Base-by-base conservation (phyloP, 306 rosid species). In the Trichosanthes truncata region DNA sequence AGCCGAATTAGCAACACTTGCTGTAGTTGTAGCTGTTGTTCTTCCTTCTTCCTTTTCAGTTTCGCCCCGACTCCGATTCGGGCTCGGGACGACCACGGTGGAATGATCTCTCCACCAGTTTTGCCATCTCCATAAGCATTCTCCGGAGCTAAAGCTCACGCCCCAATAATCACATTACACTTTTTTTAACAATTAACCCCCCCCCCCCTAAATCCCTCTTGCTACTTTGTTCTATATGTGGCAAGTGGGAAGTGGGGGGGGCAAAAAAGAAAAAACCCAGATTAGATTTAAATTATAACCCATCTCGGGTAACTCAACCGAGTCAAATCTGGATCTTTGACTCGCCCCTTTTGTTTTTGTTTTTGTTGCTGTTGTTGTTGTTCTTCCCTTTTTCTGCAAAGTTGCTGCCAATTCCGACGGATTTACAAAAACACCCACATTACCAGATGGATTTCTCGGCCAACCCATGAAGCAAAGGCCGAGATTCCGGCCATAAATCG, bases 81-180 rank as follows among this genome's bases (percentile, higher is more conserved):
- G 87, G 86, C 90, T 89, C 89, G 90, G 96, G 94, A 94, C 93
- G 97, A 92, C 98, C n/a, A 75, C 84, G 79, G 87, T 86, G 91
- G 82, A n/a, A 21, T 26, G 46, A 71, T 76, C 55, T 55, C 59
- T 75, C 85, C 87, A 84, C 88, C 86, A 72, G 23, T 79, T 25
- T 40, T 85, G 97, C 97, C 98, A 86, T 91, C 97, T 87, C 97
- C 93, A n/a, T 72, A 36, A 48, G 79, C 89, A 46, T 82, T 89
- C 91, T 77, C 74, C 89, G 89, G 83, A 79, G 85, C 87, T n/a
- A 62, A 77, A 57, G 78, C 84, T 82, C 31, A 53, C 57, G 80
- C 31, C 76, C 51, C 38, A 59, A 36, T 36, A 51, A 23, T 80
- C 45, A 51, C 59, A 74, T 3, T 31, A 52, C 0, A 38, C 10